Evolutionary conservation across 371 early-diverging fungal genomes (phyloP), one percentile per base, ranked within the genome.

Genomic region (Quaeritorhiza haematococci): DNA sequence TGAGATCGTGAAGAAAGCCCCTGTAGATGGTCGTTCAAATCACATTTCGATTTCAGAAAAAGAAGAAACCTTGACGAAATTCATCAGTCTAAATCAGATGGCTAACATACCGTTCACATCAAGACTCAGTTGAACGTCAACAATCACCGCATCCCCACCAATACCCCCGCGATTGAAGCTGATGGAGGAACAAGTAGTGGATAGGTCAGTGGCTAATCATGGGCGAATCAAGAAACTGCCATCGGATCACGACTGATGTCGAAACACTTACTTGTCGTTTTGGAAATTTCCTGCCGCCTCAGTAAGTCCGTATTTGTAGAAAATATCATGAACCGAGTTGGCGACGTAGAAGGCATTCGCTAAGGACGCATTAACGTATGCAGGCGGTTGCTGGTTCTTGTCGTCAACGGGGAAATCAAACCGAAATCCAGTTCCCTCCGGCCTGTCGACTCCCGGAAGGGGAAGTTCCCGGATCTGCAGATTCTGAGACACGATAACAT

Each of bases 121-220:
- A n/a, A n/a, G n/a, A n/a, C n/a, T n/a, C n/a, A n/a, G n/a, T 45
- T 72, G 73, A 6, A 44, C 55, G 33, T 27, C 59, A 41, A 61
- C 65, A 54, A 89, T 81, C 4, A 94, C 91, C 1, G 88, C 84
- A 68, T 95, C 96, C n/a, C n/a, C n/a, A n/a, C n/a, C n/a, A n/a
- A n/a, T 32, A 29, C 92, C 89, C n/a, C n/a, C n/a, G 49, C 82
- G 45, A 38, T 48, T 41, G 49, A 45, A 21, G 56, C 57, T 61
- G 53, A 8, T 49, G 48, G n/a, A 49, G 19, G n/a, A n/a, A n/a
- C n/a, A n/a, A n/a, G n/a, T n/a, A n/a, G n/a, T n/a, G 21, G 21
- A 38, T n/a, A 38, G 21, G 17, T 38, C 21, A 38, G 41, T 17
- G 21, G 21, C 17, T 17, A 38, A n/a, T 17, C 17, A 38, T 17